These are phyloP conservation scores for Podaxis pistillaris DNA, from an alignment of 768 basidiomycete genomes.

Conservation along the genomic window DNA sequence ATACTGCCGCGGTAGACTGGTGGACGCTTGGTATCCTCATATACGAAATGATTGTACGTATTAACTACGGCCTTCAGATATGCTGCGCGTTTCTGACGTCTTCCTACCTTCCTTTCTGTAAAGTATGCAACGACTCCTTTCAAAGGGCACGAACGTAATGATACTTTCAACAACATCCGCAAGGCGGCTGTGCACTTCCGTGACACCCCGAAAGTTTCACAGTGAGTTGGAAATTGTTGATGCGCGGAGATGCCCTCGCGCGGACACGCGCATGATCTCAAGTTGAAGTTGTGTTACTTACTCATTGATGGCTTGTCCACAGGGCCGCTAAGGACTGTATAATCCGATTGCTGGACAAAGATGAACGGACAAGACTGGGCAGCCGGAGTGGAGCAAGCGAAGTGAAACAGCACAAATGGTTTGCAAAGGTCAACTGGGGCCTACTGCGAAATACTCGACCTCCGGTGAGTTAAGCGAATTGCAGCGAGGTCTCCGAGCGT, in stretches of 20 bases:
- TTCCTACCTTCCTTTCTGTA: constrained; percentile 24
- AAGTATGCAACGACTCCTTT: constrained; percentile 99
- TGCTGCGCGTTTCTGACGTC: constrained; percentile 35
- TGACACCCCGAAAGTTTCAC: constrained; percentile 71
- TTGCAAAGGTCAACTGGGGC: constrained; percentile 95
- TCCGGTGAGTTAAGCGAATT: constrained; percentile 61
- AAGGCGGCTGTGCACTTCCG: constrained; percentile 83
- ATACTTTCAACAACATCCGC: constrained; percentile 96
- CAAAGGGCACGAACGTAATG: constrained; percentile 92
- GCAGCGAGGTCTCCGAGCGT: constrained; percentile 1
- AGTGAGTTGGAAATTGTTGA: constrained; percentile 28
- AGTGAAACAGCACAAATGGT: constrained; percentile 99
- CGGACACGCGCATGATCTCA: neutral
- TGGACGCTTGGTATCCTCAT: constrained; percentile 98
- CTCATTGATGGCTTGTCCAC: constrained; percentile 13
- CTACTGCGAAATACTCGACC: constrained; percentile 89
- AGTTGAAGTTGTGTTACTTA: neutral
- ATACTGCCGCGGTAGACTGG: constrained; percentile 99
- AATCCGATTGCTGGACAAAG: constrained; percentile 85
- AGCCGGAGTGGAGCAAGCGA: constrained; percentile 95
- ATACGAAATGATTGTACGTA: constrained; percentile 97
- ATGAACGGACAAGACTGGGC: constrained; percentile 84
- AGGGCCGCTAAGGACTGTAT: constrained; percentile 90
- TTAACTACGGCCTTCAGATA: constrained; percentile 28
- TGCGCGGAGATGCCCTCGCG: constrained; percentile 23